A percentile compares a stretch with the other conserved stretches of the same genome.
These are phyloP conservation scores for Erythrobasidium hasegawianum DNA, from an alignment of 1,284 basidiomycete species.

Conservation along the genomic window DNA sequence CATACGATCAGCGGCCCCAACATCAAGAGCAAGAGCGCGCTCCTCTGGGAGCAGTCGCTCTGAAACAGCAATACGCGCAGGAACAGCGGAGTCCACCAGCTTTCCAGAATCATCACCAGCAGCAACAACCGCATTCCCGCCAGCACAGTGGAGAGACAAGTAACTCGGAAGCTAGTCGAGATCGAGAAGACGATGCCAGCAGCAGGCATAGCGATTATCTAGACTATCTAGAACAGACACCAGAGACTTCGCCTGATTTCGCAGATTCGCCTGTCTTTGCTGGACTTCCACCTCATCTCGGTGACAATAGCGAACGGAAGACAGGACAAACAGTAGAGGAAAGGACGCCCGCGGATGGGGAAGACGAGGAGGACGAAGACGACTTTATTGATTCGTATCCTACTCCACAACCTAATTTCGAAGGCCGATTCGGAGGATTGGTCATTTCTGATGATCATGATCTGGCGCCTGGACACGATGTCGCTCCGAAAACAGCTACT, in stretches of 20 bases:
- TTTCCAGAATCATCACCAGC: background rate
- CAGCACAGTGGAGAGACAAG: conserved; percentile 16
- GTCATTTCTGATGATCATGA: conserved; percentile 20
- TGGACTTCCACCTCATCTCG: background rate
- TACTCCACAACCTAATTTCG: conserved; percentile 20
- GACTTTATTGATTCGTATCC: conserved; percentile 34
- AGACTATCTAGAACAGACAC: conserved; percentile 21
- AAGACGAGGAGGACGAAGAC: conserved; percentile 15
- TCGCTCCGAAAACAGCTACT: background rate
- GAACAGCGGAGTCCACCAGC: too few relatives aligned
- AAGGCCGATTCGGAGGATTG: conserved; percentile 26
- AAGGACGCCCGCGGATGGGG: background rate
- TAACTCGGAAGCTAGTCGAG: conserved; percentile 7
- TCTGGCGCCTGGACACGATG: background rate
- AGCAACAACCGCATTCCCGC: background rate
- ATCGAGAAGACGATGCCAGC: background rate
- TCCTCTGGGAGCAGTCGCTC: background rate
- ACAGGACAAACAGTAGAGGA: background rate
- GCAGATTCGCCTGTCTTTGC: conserved; percentile 15
- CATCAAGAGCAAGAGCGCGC: background rate
- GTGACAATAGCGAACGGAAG: background rate
- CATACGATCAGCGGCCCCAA: background rate
- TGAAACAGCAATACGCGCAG: background rate
- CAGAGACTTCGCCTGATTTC: conserved; percentile 30
- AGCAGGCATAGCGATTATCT: conserved; percentile 17